Percentiles rank a stretch among this genome's conserved stretches.
phyloP scores from a whole-genome alignment of 192 early-diverging fungal genomes.

The Glomus cerebriforme region DNA sequence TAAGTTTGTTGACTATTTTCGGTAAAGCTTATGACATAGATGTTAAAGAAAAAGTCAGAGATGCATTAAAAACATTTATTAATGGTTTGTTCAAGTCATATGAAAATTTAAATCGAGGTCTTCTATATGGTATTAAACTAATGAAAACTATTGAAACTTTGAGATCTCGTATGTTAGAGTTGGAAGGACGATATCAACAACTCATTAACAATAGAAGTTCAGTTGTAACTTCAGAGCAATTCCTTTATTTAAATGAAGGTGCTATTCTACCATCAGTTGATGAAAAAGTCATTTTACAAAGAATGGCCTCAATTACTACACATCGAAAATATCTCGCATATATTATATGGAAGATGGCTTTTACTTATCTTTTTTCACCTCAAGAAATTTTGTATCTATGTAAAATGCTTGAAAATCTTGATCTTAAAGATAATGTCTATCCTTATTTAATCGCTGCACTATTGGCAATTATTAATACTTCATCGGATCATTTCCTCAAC shows the following conservation, averaged over 20 bases:
- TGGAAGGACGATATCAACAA: background rate
- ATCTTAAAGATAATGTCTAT: conserved; percentile 35
- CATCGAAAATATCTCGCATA: conserved; percentile 47
- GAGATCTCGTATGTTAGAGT: no score
- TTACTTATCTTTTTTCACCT: conserved; percentile 40
- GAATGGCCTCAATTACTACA: conserved; percentile 43
- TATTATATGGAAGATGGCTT: conserved; percentile 47
- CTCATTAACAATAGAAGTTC: background rate
- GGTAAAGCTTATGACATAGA: conserved; percentile 49
- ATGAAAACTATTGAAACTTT: no score
- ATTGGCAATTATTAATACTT: conserved; percentile 46
- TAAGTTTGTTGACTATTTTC: conserved; percentile 56
- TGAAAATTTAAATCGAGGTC: background rate
- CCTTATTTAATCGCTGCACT: conserved; percentile 42
- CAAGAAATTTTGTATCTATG: conserved; percentile 41
- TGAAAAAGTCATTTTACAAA: conserved; percentile 41
- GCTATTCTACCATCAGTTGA: conserved; percentile 33
- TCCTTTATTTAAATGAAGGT: background rate
- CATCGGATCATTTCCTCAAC: conserved; percentile 40
- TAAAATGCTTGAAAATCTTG: conserved; percentile 39
- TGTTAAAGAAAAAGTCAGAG: conserved; percentile 35
- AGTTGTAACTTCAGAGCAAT: background rate
- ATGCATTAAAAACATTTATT: background rate
- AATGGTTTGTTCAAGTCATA: background rate
- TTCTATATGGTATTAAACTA: no score